phyloP scores from a whole-genome alignment of 257 asterid genomes.

The Lavandula angustifolia region DNA sequence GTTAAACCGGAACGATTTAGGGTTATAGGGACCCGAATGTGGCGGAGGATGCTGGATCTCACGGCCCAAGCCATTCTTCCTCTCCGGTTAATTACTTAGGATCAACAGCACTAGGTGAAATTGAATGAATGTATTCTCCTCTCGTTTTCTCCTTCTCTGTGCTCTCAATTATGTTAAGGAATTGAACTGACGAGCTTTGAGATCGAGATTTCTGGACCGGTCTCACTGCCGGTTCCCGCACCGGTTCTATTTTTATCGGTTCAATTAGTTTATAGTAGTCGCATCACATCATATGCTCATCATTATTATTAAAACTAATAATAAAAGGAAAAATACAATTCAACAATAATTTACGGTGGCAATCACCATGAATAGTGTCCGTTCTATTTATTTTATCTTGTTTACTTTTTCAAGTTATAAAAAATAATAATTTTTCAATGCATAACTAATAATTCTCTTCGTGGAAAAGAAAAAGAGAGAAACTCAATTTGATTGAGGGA shows the following conservation, averaged over 20 bases:
- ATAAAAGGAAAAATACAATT: too few relatives aligned
- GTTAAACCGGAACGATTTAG: conserved; percentile 32
- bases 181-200: not conserved
- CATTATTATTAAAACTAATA: too few relatives aligned
- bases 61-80: conserved; percentile 67
- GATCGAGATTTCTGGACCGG: conserved; percentile 21
- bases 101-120: conserved; percentile 22
- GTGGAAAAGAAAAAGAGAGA: too few relatives aligned
- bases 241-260: not conserved
- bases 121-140: not conserved
- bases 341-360: too few relatives aligned
- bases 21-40: conserved; percentile 49
- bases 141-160: not conserved
- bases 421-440: too few relatives aligned
- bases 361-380: too few relatives aligned
- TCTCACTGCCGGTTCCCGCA: not conserved
- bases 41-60: conserved; percentile 68
- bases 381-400: too few relatives aligned
- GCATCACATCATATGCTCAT: too few relatives aligned
- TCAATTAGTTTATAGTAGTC: too few relatives aligned
- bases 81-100: not conserved
- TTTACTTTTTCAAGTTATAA: too few relatives aligned
- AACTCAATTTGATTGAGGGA: too few relatives aligned
- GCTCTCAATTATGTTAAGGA: not conserved
- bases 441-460: too few relatives aligned